Evolutionary conservation across 768 basidiomycete genomes (phyloP), one percentile per base, ranked within the genome.

Genomic region (Hericium erinaceus): DNA sequence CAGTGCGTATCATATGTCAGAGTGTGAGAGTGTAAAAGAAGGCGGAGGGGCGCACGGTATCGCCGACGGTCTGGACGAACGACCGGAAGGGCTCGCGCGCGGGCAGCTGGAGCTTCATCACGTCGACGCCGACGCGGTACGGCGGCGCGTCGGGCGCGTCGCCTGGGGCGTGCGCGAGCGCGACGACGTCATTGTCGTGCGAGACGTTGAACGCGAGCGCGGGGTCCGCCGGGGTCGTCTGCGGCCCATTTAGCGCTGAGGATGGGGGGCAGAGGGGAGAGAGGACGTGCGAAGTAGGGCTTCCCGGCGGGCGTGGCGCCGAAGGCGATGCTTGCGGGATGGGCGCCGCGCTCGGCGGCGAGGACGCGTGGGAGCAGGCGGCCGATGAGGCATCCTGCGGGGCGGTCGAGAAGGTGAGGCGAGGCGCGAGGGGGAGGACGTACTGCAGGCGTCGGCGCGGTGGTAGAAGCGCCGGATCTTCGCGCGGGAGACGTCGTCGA

Each of bases 151-250:
- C 79, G 60, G 80, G 80, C 52, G 70, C 64, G 28, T 33, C 28
- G 46, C 75, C 76, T 9, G 65, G 68, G 24, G 70, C 73, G 61
- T 73, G 77, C 3, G 79, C 85, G 79, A 94, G 82, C 13, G 80
- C 87, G 56, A 93, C 74, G 24, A 88, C 65, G 2, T 77, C 78
- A 64, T 84, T 85, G 68, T 94, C 92, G 66, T 94, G 91, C 20
- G 90, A 82, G 54, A 93, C 75, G 67, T 93, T 94, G 74, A 80
- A 93, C 0, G 78, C 87, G 46, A 93, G 75, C 2, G 81, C 77
- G n/a, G 79, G 79, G 58, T 76, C 65, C 13, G 64, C 69, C 24
- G 75, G 75, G 7, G 76, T 72, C 3, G 72, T 74, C 84, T 84
- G 65, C 13, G 2, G 57, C 40, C 24, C n/a, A 8, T 39, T 9